Evolutionary conservation across 139 green algal genomes (phyloP).

Genomic region (Trebouxia sp.): DNA sequence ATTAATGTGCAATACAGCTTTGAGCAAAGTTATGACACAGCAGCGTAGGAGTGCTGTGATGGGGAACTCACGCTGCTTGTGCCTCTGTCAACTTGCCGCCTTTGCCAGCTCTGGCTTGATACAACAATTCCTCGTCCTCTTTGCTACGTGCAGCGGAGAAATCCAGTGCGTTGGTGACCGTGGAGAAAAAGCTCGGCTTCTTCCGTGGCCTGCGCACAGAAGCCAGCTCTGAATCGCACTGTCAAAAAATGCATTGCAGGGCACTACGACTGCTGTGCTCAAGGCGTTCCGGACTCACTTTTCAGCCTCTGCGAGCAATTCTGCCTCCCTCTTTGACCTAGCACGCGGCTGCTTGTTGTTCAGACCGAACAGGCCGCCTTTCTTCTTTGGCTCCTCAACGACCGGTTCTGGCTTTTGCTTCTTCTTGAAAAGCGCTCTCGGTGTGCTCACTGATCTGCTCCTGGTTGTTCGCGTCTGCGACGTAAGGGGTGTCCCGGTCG

Average conservation of each 20-base stretch:
- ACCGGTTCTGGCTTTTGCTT: not conserved
- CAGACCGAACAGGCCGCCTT: not conserved
- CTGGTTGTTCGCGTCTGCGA: not conserved
- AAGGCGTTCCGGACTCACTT: too few relatives aligned
- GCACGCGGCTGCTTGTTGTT: not conserved
- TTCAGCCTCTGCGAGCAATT: constrained; percentile 4
- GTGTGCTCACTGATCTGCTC: not conserved
- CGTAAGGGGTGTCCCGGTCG: not conserved
- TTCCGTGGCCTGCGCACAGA: not conserved
- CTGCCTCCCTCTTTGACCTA: constrained; percentile 5
- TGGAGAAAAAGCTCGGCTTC: constrained; percentile 10
- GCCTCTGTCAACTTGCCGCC: constrained; percentile 26
- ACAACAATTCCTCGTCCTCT: constrained; percentile 67
- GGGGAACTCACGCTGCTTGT: not conserved
- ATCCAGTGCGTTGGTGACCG: constrained; percentile 50
- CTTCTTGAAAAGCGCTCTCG: not conserved
- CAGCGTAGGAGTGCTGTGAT: too few relatives aligned
- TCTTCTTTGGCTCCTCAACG: not conserved
- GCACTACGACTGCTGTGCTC: too few relatives aligned
- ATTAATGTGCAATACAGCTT: not conserved
- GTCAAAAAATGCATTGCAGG: not conserved
- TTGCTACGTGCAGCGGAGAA: constrained; percentile 60
- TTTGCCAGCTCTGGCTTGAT: constrained; percentile 69
- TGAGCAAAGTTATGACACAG: too few relatives aligned
- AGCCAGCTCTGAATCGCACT: not conserved